phyloP scores from a whole-genome alignment of 1,284 basidiomycete species.

The Omphalotus olearius region DNA sequence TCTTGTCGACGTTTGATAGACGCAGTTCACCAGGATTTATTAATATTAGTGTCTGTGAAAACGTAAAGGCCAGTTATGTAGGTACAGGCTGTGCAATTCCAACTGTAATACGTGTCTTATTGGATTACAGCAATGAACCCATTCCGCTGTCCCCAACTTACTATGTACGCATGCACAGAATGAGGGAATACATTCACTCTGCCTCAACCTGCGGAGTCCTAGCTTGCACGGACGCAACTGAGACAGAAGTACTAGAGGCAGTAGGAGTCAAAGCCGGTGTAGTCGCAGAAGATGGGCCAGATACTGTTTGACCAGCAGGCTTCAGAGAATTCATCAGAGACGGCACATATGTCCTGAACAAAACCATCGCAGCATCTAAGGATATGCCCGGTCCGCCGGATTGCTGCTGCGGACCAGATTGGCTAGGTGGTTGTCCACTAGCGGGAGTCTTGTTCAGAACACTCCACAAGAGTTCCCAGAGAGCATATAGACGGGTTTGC shows the following conservation, averaged over 20 bases:
- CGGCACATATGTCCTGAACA: conserved; percentile 35
- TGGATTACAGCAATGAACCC: too few relatives aligned
- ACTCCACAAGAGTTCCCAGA: conserved; percentile 44
- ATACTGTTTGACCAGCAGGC: conserved; percentile 1
- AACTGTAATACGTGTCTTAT: too few relatives aligned
- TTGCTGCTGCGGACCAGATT: conserved; percentile 16
- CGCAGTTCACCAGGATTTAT: too few relatives aligned
- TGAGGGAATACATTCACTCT: conserved; percentile 26
- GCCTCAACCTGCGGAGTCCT: conserved; percentile 7
- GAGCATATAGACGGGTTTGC: conserved; percentile 39
- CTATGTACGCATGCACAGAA: conserved; percentile 26
- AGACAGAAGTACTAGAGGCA: conserved; percentile 18
- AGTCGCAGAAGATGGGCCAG: conserved; percentile 8
- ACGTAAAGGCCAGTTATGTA: too few relatives aligned
- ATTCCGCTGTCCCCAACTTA: background rate
- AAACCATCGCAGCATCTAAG: conserved; percentile 27
- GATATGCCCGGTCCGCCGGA: conserved; percentile 16
- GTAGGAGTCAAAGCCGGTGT: conserved; percentile 12
- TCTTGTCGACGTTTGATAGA: too few relatives aligned
- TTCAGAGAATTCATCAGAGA: conserved; percentile 25
- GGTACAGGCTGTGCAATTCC: too few relatives aligned
- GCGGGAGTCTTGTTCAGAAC: conserved; percentile 39
- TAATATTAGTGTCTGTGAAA: too few relatives aligned
- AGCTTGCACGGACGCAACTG: conserved; percentile 11
- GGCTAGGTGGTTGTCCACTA: conserved; percentile 18